A percentile compares a stretch with the other conserved stretches of the same genome.
These are phyloP conservation scores for Diaporthe citri DNA, from an alignment of 2,329 filamentous ascomycete genomes.

Conservation along the genomic window DNA sequence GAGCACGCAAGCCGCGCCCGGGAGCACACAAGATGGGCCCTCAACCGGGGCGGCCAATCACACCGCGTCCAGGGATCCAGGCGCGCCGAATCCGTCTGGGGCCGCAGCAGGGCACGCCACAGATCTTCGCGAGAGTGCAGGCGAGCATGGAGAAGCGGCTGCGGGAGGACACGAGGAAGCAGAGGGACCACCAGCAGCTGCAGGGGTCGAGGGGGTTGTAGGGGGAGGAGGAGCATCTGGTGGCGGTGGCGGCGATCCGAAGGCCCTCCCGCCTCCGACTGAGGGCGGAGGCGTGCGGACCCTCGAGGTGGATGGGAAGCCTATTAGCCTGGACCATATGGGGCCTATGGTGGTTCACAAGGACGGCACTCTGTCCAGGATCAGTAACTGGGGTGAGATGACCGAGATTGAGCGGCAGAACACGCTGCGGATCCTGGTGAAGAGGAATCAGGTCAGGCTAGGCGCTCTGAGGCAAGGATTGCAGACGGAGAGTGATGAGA, in stretches of 20 bases:
- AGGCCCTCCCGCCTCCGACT: slow-evolving; percentile 32
- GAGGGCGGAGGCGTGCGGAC: slow-evolving; percentile 20
- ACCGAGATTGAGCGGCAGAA: slow-evolving; percentile 74
- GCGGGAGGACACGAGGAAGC: not conserved
- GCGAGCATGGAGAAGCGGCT: not conserved
- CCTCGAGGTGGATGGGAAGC: slow-evolving; percentile 52
- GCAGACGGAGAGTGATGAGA: slow-evolving; percentile 48
- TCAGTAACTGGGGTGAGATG: slow-evolving; percentile 82
- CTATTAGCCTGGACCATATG: slow-evolving; percentile 74
- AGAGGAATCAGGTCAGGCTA: slow-evolving; percentile 75
- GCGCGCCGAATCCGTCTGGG: slow-evolving; percentile 14
- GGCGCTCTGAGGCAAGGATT: slow-evolving; percentile 61
- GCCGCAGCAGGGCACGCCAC: slow-evolving; percentile 23
- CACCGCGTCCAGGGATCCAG: not conserved
- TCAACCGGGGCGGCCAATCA: slow-evolving; percentile 10
- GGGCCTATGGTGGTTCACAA: slow-evolving; percentile 81
- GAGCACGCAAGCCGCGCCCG: slow-evolving; percentile 36
- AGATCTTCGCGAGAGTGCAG: slow-evolving; percentile 17
- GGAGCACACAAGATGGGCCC: slow-evolving; percentile 28
- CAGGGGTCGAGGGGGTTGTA: not conserved
- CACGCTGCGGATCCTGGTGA: slow-evolving; percentile 75
- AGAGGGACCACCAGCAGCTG: slow-evolving; percentile 1
- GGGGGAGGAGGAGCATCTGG: not conserved
- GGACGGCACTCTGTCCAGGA: slow-evolving; percentile 78
- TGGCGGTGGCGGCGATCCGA: slow-evolving; percentile 27